A percentile compares a stretch with the other conserved stretches of the same genome.
Conservation (phyloP, 768 basidiomycete genomes). For the Suillus ampliporus region DNA sequence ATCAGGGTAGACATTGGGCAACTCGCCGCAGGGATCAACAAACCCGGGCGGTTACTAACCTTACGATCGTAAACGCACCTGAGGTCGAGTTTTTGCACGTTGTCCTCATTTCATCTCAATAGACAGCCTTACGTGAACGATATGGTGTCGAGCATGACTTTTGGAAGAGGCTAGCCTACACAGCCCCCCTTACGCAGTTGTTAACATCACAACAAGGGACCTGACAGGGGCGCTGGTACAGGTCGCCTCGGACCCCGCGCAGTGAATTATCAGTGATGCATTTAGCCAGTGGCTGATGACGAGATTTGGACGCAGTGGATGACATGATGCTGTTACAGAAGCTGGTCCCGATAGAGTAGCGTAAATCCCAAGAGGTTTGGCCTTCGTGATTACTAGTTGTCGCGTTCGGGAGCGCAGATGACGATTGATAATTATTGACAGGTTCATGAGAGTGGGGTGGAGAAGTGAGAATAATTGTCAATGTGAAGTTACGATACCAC, state of each 20-base stretch:
- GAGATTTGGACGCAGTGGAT: slow-evolving; percentile 21
- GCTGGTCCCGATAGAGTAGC: slow-evolving; percentile 13
- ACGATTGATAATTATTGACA: slow-evolving; percentile 1
- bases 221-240: slow-evolving; percentile 29
- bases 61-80: neutral
- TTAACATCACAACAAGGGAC: slow-evolving; percentile 25
- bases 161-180: slow-evolving; percentile 19
- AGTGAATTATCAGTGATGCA: slow-evolving; percentile 15
- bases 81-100: neutral
- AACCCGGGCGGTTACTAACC: no score
- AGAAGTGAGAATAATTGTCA: neutral
- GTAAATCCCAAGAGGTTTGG: slow-evolving; percentile 5
- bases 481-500: neutral
- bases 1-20: slow-evolving; percentile 1
- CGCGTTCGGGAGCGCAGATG: neutral
- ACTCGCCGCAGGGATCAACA: slow-evolving; percentile 6
- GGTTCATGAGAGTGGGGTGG: neutral
- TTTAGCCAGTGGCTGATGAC: slow-evolving; percentile 10
- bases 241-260: slow-evolving; percentile 40
- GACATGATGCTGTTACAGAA: slow-evolving; percentile 29
- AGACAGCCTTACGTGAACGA: slow-evolving; percentile 4
- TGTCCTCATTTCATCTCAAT: slow-evolving; percentile 4
- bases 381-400: neutral
- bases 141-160: slow-evolving; percentile 5
- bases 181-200: slow-evolving; percentile 27